Conservation (phyloP, 1,284 basidiomycete species). For the Ceratobasidium sp. region DNA sequence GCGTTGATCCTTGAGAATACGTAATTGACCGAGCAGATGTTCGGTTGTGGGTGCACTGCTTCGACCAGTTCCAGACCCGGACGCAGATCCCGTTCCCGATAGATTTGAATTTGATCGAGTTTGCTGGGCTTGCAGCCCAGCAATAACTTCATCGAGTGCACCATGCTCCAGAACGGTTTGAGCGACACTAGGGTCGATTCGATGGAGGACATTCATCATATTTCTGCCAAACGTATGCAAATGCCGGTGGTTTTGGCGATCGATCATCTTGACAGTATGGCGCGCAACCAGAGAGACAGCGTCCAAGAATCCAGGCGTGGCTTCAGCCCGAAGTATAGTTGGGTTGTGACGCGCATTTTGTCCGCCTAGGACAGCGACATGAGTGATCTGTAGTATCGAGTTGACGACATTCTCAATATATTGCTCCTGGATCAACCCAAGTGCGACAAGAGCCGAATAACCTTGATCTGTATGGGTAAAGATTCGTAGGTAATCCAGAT, state of each 20-base stretch:
- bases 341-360: background rate
- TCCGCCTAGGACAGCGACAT: background rate
- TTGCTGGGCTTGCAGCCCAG: constrained; percentile 6
- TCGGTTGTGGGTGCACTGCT: constrained; percentile 1
- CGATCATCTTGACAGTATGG: constrained; percentile 1
- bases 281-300: constrained; percentile 8
- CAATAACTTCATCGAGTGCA: constrained; percentile 21
- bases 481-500: background rate
- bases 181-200: constrained; percentile 9
- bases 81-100: background rate
- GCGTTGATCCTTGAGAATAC: background rate
- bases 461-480: constrained; percentile 36
- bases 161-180: constrained; percentile 21
- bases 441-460: constrained; percentile 2
- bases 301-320: constrained; percentile 18
- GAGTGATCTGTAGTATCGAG: constrained; percentile 26
- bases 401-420: constrained; percentile 11
- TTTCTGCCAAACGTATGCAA: constrained; percentile 35
- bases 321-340: background rate
- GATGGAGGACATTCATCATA: background rate
- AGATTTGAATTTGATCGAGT: constrained; percentile 5
- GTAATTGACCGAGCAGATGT: background rate
- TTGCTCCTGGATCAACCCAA: constrained; percentile 7
- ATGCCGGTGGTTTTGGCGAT: constrained; percentile 21
- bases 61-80: constrained; percentile 1